phyloP scores from a whole-genome alignment of 176 grass and related monocot species.

The Secale cereale region DNA sequence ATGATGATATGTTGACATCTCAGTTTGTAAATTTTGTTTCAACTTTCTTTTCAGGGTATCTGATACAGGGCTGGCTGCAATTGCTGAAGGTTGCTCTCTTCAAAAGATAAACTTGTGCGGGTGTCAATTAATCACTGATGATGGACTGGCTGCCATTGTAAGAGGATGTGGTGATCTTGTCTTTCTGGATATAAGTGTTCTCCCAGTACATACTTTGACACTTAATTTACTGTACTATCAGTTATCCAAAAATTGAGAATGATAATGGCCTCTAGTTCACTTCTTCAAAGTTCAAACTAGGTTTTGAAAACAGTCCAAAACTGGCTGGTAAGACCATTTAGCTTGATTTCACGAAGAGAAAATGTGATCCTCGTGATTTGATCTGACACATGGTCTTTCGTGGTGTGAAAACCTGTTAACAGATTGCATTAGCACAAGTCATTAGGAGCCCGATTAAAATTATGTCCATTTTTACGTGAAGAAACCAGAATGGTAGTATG shows the following conservation, averaged over 20 bases:
- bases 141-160: constrained; percentile 63
- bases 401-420: not conserved
- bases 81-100: constrained; percentile 70
- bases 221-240: not conserved
- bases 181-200: constrained; percentile 72
- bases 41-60: constrained; percentile 47
- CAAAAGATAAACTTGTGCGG: constrained; percentile 62
- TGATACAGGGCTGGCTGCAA: constrained; percentile 65
- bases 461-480: not conserved
- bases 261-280: not conserved
- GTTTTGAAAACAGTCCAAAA: not conserved
- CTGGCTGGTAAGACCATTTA: not conserved
- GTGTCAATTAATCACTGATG: constrained; percentile 68
- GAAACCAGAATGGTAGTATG: not conserved
- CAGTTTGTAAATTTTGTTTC: not conserved
- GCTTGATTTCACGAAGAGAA: not conserved
- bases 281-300: not conserved
- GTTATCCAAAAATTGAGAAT: not conserved
- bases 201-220: constrained; percentile 45
- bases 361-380: not conserved
- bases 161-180: constrained; percentile 77
- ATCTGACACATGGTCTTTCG: not conserved
- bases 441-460: not conserved
- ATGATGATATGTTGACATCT: constrained; percentile 7
- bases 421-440: not conserved